These are phyloP conservation scores for Anisodus tanguticus DNA, from an alignment of 257 asterid genomes.

Conservation along the genomic window DNA sequence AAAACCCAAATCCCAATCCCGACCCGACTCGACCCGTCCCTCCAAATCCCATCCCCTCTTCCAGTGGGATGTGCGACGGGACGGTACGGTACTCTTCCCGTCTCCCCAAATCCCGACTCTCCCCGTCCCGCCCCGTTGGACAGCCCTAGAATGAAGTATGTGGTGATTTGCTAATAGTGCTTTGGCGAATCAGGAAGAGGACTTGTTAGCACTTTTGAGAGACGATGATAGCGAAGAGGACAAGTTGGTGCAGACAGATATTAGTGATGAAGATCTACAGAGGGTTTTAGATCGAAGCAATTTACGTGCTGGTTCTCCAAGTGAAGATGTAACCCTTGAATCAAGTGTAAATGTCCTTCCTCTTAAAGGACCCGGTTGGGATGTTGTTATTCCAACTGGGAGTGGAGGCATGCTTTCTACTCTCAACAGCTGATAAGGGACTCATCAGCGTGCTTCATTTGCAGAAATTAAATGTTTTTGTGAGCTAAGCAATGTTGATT, in stretches of 20 bases:
- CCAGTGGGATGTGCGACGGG: no score
- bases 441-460: background rate
- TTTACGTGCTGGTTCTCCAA: conserved; percentile 42
- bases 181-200: conserved; percentile 69
- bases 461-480: conserved; percentile 28
- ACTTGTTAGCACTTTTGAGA: conserved; percentile 72
- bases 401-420: conserved; percentile 88
- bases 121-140: no score
- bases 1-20: no score
- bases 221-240: conserved; percentile 77
- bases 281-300: conserved; percentile 83
- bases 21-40: no score
- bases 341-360: conserved; percentile 44
- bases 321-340: conserved; percentile 32
- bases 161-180: conserved; percentile 8
- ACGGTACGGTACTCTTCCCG: no score
- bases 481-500: conserved; percentile 20
- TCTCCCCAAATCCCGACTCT: no score
- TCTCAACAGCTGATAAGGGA: conserved; percentile 56
- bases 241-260: conserved; percentile 75
- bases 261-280: conserved; percentile 81
- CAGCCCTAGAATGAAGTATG: no score
- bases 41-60: no score
- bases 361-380: conserved; percentile 93
- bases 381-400: conserved; percentile 79